Conservation (phyloP, 2,329 filamentous ascomycete genomes). For the Sporothrix schenckii region DNA sequence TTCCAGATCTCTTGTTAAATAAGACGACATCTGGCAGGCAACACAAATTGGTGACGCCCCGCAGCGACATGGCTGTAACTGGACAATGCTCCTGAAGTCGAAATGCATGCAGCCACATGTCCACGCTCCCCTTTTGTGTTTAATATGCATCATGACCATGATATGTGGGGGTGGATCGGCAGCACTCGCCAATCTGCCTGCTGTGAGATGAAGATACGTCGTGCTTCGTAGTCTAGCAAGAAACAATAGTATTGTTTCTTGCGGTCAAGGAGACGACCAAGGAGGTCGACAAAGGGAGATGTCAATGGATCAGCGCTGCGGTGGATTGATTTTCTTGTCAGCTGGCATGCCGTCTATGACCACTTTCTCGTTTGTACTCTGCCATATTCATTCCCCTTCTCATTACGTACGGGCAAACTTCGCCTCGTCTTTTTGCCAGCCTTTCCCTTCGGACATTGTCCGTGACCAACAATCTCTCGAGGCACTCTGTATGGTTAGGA, state of each 20-base stretch:
- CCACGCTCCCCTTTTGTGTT: too few species aligned
- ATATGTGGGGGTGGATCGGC: not conserved
- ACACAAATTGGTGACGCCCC: too few species aligned
- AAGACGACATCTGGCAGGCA: too few species aligned
- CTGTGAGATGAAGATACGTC: not conserved
- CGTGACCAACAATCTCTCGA: not conserved
- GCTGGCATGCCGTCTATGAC: not conserved
- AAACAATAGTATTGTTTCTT: not conserved
- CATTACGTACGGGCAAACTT: slow-evolving; percentile 1
- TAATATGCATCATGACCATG: not conserved
- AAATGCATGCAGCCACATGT: too few species aligned
- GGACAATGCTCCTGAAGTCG: too few species aligned
- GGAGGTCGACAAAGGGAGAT: not conserved
- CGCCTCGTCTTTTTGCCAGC: not conserved
- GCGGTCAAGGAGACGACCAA: not conserved
- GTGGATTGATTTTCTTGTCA: not conserved
- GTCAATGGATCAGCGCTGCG: not conserved
- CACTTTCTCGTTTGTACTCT: not conserved
- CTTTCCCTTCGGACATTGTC: not conserved
- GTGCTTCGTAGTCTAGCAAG: not conserved
- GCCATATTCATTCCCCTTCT: not conserved
- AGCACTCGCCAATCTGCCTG: not conserved
- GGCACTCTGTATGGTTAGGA: not conserved
- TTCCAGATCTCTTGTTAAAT: too few species aligned
- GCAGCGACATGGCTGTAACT: too few species aligned